phyloP scores from a whole-genome alignment of 1,284 basidiomycete genomes.

The Inonotus hispidus region DNA sequence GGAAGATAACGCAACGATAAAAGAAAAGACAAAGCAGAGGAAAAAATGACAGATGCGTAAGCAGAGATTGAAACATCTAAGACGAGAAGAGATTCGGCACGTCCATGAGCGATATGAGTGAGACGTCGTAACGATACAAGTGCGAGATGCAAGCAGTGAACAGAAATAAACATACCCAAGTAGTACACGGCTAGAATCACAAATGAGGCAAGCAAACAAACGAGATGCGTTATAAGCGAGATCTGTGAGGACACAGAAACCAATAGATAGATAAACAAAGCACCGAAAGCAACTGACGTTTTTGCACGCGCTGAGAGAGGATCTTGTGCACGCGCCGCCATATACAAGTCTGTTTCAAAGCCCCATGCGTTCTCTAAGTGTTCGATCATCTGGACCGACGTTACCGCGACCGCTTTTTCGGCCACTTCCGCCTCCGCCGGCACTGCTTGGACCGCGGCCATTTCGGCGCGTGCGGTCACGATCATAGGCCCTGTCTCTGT shows the following conservation, averaged over 20 bases:
- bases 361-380: slow-evolving; percentile 75
- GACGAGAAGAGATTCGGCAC: neutral
- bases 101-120: slow-evolving; percentile 12
- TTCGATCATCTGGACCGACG: slow-evolving; percentile 49
- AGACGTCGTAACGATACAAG: slow-evolving; percentile 17
- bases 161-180: slow-evolving; percentile 16
- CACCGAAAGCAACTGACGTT: neutral
- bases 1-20: neutral
- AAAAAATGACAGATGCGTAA: neutral
- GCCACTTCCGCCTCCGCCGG: slow-evolving; percentile 27
- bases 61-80: slow-evolving; percentile 4
- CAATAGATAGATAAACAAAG: slow-evolving; percentile 1
- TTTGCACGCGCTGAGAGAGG: neutral
- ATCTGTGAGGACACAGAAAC: slow-evolving; percentile 8
- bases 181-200: slow-evolving; percentile 19
- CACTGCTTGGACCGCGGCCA: slow-evolving; percentile 24
- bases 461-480: slow-evolving; percentile 33
- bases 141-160: slow-evolving; percentile 8
- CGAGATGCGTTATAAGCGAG: neutral
- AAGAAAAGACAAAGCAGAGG: slow-evolving; percentile 6
- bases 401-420: slow-evolving; percentile 31
- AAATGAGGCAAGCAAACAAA: slow-evolving; percentile 3
- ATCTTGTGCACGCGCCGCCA: neutral
- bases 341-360: slow-evolving; percentile 35
- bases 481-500: slow-evolving; percentile 23